A percentile compares a stretch with the other conserved stretches of the same genome.
phyloP scores from a whole-genome alignment of 495 filamentous ascomycete species.

The Penicillium mononematosum region DNA sequence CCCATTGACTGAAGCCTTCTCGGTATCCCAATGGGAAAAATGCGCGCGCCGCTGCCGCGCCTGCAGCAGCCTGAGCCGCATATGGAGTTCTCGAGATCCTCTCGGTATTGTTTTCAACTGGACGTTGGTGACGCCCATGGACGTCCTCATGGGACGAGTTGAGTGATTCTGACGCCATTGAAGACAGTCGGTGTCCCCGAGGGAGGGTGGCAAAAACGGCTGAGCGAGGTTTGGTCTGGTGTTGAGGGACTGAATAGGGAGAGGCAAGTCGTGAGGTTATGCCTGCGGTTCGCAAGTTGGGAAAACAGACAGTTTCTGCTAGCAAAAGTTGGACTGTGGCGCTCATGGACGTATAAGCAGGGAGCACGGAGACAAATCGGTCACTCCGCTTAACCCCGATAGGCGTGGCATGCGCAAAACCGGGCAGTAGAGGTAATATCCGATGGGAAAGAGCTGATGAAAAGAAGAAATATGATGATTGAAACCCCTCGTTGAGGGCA shows the following conservation, averaged over 20 bases:
- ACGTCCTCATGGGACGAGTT: conserved; percentile 33
- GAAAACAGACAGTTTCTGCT: conserved; percentile 13
- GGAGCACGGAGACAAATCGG: conserved; percentile 25
- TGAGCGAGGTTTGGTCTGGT: conserved; percentile 23
- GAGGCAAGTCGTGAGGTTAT: conserved; percentile 5
- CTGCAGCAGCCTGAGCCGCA: conserved; percentile 44
- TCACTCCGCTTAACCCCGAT: conserved; percentile 31
- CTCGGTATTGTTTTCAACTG: conserved; percentile 2
- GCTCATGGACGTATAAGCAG: conserved; percentile 20
- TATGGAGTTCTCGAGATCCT: conserved; percentile 25
- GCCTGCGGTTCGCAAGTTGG: conserved; percentile 5
- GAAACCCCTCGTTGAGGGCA: conserved; percentile 4
- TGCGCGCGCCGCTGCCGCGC: conserved; percentile 30
- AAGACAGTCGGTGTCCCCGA: conserved; percentile 22
- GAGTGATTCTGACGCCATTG: conserved; percentile 46
- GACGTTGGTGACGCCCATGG: conserved; percentile 41
- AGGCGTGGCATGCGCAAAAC: conserved; percentile 15
- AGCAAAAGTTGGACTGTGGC: conserved; percentile 13
- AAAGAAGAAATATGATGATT: neutral
- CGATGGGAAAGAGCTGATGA: conserved; percentile 7
- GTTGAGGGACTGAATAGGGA: conserved; percentile 20
- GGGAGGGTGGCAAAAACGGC: conserved; percentile 21
- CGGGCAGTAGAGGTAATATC: conserved; percentile 8
- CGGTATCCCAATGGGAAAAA: conserved; percentile 89
- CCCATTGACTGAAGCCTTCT: conserved; percentile 91